A percentile compares a stretch with the other conserved stretches of the same genome.
Conservation (phyloP, 306 rosid genomes). For the Cajanus cajan region DNA sequence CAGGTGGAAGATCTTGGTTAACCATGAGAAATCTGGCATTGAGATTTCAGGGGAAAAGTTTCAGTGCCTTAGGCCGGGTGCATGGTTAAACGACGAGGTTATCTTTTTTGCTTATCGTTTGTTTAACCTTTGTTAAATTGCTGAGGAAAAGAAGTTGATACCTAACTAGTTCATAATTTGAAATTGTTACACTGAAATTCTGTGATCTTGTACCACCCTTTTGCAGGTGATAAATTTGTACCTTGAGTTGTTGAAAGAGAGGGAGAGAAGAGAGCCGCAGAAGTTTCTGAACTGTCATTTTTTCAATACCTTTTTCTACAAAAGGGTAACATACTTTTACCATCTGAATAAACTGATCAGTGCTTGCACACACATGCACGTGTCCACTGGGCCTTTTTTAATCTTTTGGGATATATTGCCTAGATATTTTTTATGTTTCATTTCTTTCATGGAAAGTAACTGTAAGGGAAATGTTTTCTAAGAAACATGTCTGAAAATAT, state of each 20-base stretch:
- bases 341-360: background rate
- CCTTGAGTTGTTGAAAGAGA: conserved; percentile 90
- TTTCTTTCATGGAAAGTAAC: conserved; percentile 7
- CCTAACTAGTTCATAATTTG: background rate
- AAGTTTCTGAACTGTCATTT: conserved; percentile 85
- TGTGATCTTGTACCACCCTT: conserved; percentile 19
- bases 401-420: background rate
- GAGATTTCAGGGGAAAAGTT: conserved; percentile 63
- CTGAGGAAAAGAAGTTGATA: background rate
- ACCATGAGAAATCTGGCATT: conserved; percentile 70
- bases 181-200: conserved; percentile 13
- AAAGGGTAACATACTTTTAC: conserved; percentile 50
- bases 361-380: background rate
- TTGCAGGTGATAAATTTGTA: conserved; percentile 87
- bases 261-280: conserved; percentile 77
- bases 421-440: conserved; percentile 17
- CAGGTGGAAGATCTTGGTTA: conserved; percentile 74
- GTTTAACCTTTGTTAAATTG: conserved; percentile 12
- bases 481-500: conserved; percentile 7
- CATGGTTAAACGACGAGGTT: conserved; percentile 96
- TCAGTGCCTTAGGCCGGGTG: conserved; percentile 67
- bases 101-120: conserved; percentile 20
- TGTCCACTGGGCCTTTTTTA: background rate
- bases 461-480: background rate
- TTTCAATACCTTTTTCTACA: conserved; percentile 88